These are phyloP conservation scores for Melanomma pulvis-pyrius DNA, from an alignment of 495 filamentous ascomycete genomes.

Conservation along the genomic window DNA sequence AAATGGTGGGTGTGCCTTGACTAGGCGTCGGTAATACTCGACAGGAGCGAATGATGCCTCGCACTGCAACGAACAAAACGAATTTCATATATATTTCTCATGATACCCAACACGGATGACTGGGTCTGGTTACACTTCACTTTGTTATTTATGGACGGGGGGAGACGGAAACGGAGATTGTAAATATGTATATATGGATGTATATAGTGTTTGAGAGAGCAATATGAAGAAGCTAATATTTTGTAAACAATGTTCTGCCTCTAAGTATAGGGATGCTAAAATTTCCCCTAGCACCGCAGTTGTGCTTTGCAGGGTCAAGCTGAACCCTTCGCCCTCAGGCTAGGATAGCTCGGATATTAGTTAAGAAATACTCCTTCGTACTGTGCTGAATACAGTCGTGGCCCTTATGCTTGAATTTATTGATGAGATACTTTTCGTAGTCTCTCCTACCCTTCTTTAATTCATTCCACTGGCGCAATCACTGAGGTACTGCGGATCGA, in stretches of 20 bases:
- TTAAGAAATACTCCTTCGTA: too few species aligned
- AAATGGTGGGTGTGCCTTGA: conserved; percentile 25
- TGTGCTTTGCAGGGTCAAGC: too few species aligned
- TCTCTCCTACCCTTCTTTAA: too few species aligned
- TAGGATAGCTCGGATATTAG: too few species aligned
- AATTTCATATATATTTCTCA: not conserved
- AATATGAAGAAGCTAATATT: not conserved
- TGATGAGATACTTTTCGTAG: too few species aligned
- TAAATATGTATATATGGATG: conserved; percentile 2
- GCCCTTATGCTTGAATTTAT: too few species aligned
- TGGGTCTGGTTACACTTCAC: not conserved
- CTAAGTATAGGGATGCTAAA: too few species aligned
- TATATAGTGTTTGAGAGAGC: not conserved
- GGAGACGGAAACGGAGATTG: not conserved
- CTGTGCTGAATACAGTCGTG: too few species aligned
- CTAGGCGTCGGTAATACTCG: not conserved
- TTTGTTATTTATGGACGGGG: not conserved
- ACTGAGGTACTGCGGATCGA: too few species aligned
- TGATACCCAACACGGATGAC: not conserved
- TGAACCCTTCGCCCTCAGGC: too few species aligned
- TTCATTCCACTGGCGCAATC: too few species aligned
- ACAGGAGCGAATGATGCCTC: not conserved
- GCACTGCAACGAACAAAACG: not conserved
- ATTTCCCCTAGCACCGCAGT: too few species aligned
- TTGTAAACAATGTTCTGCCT: not conserved